These are phyloP conservation scores for Hortiboletus campestris DNA, from an alignment of 768 basidiomycete species.

Conservation along the genomic window DNA sequence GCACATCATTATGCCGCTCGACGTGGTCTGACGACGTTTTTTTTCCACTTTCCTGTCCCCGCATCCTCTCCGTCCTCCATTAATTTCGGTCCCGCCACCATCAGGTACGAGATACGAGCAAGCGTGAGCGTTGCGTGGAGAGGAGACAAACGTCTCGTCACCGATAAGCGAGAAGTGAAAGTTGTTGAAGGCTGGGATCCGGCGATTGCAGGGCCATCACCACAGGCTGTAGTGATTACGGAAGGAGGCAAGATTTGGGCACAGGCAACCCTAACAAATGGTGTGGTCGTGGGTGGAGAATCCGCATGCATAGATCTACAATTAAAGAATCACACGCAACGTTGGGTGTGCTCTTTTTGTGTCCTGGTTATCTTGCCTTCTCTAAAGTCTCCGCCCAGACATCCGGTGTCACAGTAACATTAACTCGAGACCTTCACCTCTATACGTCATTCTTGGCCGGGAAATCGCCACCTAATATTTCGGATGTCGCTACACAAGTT, in stretches of 20 bases:
- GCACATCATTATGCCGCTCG: constrained; percentile 67
- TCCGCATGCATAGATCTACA: constrained; percentile 71
- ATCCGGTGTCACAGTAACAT: constrained; percentile 57
- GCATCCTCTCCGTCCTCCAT: constrained; percentile 67
- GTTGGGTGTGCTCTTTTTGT: constrained; percentile 53
- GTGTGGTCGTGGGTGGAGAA: constrained; percentile 63
- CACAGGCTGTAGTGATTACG: constrained; percentile 63
- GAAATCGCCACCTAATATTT: constrained; percentile 41
- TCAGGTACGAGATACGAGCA: constrained; percentile 72
- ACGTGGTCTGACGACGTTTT: constrained; percentile 74
- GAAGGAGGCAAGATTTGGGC: constrained; percentile 82
- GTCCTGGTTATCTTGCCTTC: not conserved
- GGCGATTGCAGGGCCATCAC: constrained; percentile 34
- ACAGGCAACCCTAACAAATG: constrained; percentile 64
- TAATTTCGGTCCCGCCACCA: constrained; percentile 63
- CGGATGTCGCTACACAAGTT: constrained; percentile 66
- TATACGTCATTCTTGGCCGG: constrained; percentile 34
- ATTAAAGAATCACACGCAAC: constrained; percentile 78
- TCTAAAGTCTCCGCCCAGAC: constrained; percentile 46
- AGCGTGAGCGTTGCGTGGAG: constrained; percentile 75
- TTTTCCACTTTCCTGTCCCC: constrained; percentile 76
- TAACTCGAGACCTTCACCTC: constrained; percentile 61
- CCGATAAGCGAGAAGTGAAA: constrained; percentile 56
- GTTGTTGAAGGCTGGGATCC: constrained; percentile 57
- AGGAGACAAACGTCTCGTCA: constrained; percentile 67